phyloP scores from a whole-genome alignment of 108 stramenopile species.

The Craspedostauros australis region DNA sequence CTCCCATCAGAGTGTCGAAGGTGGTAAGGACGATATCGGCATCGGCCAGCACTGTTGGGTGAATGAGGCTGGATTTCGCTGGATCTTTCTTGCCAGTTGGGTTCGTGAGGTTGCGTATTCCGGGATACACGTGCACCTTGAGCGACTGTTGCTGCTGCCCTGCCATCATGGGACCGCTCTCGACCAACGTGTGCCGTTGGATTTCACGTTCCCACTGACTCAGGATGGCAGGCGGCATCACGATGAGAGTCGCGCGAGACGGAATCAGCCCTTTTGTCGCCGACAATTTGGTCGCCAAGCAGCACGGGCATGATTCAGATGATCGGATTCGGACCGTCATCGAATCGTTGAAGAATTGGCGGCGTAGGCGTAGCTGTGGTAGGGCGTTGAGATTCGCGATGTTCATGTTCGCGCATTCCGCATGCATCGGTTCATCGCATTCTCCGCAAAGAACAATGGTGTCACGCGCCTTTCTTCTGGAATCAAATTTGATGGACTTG shows the following conservation, averaged over 20 bases:
- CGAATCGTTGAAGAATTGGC: not conserved
- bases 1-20: constrained; percentile 48
- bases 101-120: constrained; percentile 32
- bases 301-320: constrained; percentile 34
- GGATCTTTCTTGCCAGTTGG: constrained; percentile 1
- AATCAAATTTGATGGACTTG: constrained; percentile 5
- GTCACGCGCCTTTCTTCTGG: not conserved
- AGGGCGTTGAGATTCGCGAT: not conserved
- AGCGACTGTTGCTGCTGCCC: no score
- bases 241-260: constrained; percentile 61
- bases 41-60: constrained; percentile 55
- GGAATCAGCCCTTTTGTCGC: constrained; percentile 16
- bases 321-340: constrained; percentile 1
- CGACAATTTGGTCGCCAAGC: constrained; percentile 10
- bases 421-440: constrained; percentile 37
- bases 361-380: not conserved
- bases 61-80: constrained; percentile 15
- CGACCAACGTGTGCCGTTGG: constrained; percentile 29
- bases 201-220: constrained; percentile 70
- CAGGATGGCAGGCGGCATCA: constrained; percentile 60
- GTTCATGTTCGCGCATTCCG: constrained; percentile 20
- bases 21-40: constrained; percentile 59
- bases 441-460: constrained; percentile 16
- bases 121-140: constrained; percentile 54
- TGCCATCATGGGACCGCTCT: not conserved